A percentile compares a stretch with the other conserved stretches of the same genome.
These are phyloP conservation scores for Aspergillus flavus DNA, from an alignment of 2,329 filamentous ascomycete genomes.

Conservation along the genomic window DNA sequence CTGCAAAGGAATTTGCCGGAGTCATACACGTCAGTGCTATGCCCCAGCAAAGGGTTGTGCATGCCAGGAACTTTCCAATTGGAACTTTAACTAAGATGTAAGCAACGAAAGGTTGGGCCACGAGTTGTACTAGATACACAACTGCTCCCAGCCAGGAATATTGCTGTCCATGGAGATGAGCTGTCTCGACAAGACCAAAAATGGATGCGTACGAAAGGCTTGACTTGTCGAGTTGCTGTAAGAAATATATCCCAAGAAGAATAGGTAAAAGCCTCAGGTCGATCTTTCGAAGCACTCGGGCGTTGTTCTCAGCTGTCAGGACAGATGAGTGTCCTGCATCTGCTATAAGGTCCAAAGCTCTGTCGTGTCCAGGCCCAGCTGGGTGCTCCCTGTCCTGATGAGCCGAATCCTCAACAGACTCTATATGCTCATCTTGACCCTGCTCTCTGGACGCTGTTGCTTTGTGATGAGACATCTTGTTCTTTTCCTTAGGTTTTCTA, in stretches of 20 bases:
- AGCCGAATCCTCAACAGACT: conserved; percentile 24
- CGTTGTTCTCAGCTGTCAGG: conserved; percentile 57
- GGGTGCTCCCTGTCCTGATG: background rate
- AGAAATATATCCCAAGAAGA: conserved; percentile 63
- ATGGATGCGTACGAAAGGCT: conserved; percentile 64
- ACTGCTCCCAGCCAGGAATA: conserved; percentile 56
- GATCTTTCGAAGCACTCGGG: conserved; percentile 54
- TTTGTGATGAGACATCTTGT: conserved; percentile 24
- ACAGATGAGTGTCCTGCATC: conserved; percentile 49
- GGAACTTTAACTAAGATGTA: conserved; percentile 62
- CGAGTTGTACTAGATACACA: conserved; percentile 58
- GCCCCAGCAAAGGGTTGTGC: conserved; percentile 56
- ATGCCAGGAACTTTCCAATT: conserved; percentile 61
- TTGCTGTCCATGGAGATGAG: conserved; percentile 58
- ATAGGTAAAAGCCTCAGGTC: conserved; percentile 56
- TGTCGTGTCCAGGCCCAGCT: conserved; percentile 39
- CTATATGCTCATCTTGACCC: conserved; percentile 30
- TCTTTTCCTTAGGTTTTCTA: conserved; percentile 2
- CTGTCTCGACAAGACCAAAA: conserved; percentile 64
- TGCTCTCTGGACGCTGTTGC: conserved; percentile 18
- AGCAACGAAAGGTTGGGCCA: conserved; percentile 56
- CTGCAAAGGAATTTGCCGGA: conserved; percentile 53
- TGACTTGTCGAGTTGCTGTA: conserved; percentile 66
- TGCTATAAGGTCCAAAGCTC: conserved; percentile 54
- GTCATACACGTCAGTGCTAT: conserved; percentile 56